Evolutionary conservation across 1,139 yeast genomes (phyloP), one percentile per base, ranked within the genome.

Genomic region (Sugiyamaella sp.): DNA sequence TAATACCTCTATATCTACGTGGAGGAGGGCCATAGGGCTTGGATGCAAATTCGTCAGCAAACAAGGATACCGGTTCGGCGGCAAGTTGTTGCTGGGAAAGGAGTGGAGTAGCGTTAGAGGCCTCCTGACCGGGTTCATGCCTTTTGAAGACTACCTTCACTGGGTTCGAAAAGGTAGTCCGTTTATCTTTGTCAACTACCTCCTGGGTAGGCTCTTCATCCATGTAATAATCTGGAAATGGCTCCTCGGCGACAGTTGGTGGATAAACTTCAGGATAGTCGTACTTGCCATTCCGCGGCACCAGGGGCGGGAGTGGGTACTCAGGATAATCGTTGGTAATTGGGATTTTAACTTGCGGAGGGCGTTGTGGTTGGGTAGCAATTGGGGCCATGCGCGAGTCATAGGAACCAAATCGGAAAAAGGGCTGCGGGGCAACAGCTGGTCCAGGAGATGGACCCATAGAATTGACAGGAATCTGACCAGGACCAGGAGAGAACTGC

Each of bases 1-100:
- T 60, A 14, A 65, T 62, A 2, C 68, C 69, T 33, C 64, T 56
- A 53, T 66, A 66, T 32, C 69, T 49, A n/a, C 60, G 57, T 10
- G 69, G 69, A 27, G 69, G 69, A 5, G 68, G 63, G 2, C 69
- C 69, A 51, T 66, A 66, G 3, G 69, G 69, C 53, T 66, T 66
- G 54, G 66, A 64, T 16, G 68, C 56, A 49, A 57, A 61, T 4
- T 61, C 62, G 51, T 66, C 69, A 17, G 56, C 61, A 47, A 63
- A 66, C 20, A 44, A 17, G 16, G 47, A 44, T 2, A 22, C 32
- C n/a, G 56, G 54, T 9, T 46, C 42, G 6, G 42, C 33, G 35
- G 52, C 32, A 20, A 33, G 25, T n/a, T 25, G 32, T 2, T 3
- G 47, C 14, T 44, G 27, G 4, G 47, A 27, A 20, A 40, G 25